phyloP scores from a whole-genome alignment of 2,329 filamentous ascomycete genomes.

The Fusarium sp. region DNA sequence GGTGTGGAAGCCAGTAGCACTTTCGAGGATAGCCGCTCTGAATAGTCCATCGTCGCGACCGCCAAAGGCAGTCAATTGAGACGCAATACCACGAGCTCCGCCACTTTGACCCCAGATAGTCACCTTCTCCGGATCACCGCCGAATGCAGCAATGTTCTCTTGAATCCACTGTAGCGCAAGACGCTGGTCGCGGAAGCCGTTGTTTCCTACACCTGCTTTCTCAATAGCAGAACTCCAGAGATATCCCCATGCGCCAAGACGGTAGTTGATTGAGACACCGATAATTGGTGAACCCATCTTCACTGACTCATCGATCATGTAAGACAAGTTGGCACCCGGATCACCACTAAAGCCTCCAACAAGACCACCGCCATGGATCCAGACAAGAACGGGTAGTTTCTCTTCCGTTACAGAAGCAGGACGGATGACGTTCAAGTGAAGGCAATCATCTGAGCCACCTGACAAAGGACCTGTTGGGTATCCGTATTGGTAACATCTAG shows the following conservation, averaged over 20 bases:
- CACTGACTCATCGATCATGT: slow-evolving; percentile 28
- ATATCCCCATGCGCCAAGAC: slow-evolving; percentile 32
- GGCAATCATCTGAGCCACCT: slow-evolving; percentile 31
- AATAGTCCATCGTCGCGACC: slow-evolving; percentile 22
- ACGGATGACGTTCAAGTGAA: slow-evolving; percentile 28
- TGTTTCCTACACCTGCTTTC: slow-evolving; percentile 16
- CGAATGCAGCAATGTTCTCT: slow-evolving; percentile 31
- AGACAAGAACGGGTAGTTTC: slow-evolving; percentile 30
- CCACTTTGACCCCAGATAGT: slow-evolving; percentile 37
- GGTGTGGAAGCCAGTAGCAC: slow-evolving; percentile 29
- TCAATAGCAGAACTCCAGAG: slow-evolving; percentile 25
- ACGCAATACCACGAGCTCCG: slow-evolving; percentile 26
- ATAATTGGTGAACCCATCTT: slow-evolving; percentile 29
- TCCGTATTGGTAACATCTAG: slow-evolving; percentile 27
- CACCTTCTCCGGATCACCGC: slow-evolving; percentile 24
- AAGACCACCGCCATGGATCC: slow-evolving; percentile 34
- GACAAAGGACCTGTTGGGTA: slow-evolving; percentile 18
- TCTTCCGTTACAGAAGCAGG: background rate
- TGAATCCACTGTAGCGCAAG: slow-evolving; percentile 30
- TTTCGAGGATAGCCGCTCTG: slow-evolving; percentile 34
- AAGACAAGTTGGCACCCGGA: slow-evolving; percentile 11
- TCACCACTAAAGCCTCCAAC: slow-evolving; percentile 20
- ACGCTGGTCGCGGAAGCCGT: slow-evolving; percentile 34
- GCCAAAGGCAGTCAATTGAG: slow-evolving; percentile 29
- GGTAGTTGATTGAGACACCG: slow-evolving; percentile 35